Evolutionary conservation across 352 stramenopile species (phyloP).

Genomic region (Phytophthora vignae): DNA sequence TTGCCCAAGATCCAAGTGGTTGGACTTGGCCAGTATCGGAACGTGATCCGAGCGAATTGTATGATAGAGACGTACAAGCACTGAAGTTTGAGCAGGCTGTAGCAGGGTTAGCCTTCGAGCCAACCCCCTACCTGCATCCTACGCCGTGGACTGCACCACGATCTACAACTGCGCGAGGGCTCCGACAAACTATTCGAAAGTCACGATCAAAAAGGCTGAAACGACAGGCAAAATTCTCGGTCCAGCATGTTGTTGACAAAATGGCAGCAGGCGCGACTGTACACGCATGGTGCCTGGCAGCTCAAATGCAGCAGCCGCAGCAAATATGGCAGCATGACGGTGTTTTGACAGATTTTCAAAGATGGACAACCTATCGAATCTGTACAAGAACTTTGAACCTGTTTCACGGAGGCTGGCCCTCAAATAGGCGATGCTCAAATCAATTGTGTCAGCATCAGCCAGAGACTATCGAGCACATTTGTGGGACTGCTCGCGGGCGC

Average conservation of each 20-base stretch:
- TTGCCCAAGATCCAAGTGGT: background rate
- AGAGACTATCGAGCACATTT: background rate
- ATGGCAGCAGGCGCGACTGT: background rate
- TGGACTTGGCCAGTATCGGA: background rate
- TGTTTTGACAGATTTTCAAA: background rate
- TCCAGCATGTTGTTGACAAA: background rate
- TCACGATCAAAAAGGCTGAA: background rate
- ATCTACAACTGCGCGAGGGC: background rate
- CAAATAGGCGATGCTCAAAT: background rate
- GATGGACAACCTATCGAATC: background rate
- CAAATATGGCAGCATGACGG: background rate
- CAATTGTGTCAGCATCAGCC: background rate
- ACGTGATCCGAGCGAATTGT: background rate
- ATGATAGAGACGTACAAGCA: background rate
- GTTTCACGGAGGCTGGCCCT: background rate
- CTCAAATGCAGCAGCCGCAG: background rate
- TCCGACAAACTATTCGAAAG: background rate
- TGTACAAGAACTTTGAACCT: background rate
- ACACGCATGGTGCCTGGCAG: background rate
- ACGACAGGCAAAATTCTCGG: background rate
- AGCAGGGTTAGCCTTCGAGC: background rate
- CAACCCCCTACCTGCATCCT: background rate
- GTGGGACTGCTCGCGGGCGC: background rate
- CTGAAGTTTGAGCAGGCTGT: background rate
- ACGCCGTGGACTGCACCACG: background rate